phyloP scores from a whole-genome alignment of 352 stramenopile species.

The Pythium aristosporum region DNA sequence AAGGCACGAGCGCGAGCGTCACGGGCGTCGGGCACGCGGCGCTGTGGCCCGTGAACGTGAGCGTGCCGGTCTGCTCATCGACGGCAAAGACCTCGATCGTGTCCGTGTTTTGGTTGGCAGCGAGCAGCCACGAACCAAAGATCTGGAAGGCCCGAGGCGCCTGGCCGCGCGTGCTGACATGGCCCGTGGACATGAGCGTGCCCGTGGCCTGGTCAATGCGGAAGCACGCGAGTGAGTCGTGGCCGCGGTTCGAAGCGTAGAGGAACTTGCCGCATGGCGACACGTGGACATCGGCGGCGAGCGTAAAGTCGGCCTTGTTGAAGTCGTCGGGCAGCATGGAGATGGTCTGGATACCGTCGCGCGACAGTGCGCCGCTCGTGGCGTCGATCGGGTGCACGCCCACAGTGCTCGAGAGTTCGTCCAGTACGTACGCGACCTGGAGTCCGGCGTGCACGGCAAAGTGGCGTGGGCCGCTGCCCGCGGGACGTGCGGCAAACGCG shows the following conservation, averaged over 20 bases:
- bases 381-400: slow-evolving; percentile 55
- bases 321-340: slow-evolving; percentile 60
- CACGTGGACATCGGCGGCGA: slow-evolving; percentile 36
- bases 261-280: slow-evolving; percentile 39
- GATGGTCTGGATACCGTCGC: slow-evolving; percentile 51
- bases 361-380: slow-evolving; percentile 41
- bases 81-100: slow-evolving; percentile 46
- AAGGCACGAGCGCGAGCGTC: slow-evolving; percentile 30
- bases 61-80: slow-evolving; percentile 32
- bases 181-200: slow-evolving; percentile 30
- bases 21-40: slow-evolving; percentile 39
- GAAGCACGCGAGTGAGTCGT: slow-evolving; percentile 40
- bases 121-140: slow-evolving; percentile 32
- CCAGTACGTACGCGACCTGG: slow-evolving; percentile 61
- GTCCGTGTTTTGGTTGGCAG: slow-evolving; percentile 51
- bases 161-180: slow-evolving; percentile 33
- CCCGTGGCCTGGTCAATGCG: slow-evolving; percentile 29
- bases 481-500: slow-evolving; percentile 41
- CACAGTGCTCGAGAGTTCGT: slow-evolving; percentile 69
- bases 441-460: slow-evolving; percentile 60
- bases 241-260: slow-evolving; percentile 47
- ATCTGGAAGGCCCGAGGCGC: slow-evolving; percentile 40
- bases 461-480: slow-evolving; percentile 69
- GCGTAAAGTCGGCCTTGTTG: slow-evolving; percentile 26
- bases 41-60: slow-evolving; percentile 35